Evolutionary conservation across 2,329 filamentous ascomycete species (phyloP), one percentile per base, ranked within the genome.

Genomic region (Endocalyx cinctus): DNA sequence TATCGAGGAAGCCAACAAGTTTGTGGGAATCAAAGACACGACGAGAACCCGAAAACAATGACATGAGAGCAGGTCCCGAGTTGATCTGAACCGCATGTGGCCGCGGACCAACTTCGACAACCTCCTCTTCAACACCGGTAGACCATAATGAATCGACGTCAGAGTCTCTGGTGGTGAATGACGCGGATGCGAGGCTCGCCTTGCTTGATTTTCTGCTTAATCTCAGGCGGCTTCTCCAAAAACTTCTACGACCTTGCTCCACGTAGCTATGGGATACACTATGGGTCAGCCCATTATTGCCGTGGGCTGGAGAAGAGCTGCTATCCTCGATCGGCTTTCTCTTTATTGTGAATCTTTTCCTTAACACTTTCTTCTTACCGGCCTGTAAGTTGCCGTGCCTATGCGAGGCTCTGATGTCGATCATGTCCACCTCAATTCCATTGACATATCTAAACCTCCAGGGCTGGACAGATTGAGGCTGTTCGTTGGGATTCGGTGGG

Each of bases 361-460:
- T 42, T 14, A 43, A 12, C 4, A 41, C 11, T 11, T 33, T 47
- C 17, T 37, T 45, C 30, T 42, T 46, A n/a, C 34, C 27, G 17
- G 41, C 34, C 32, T 47, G 42, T 26, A 47, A 19, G 17, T 47
- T 47, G 2, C 44, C 44, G 13, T 47, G 44, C 5, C 44, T 38
- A 37, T 48, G 46, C 6, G 44, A 39, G 5, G 44, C 27, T 26
- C 43, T 38, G 17, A 48, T 33, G 17, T 48, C 46, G 10, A 47
- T 37, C 44, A 48, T 48, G 22, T 45, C 39, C 13, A 48, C 34
- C 14, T 46, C 34, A n/a, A 48, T 48, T 8, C 46, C 46, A 25
- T 47, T 48, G n/a, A 15, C 39, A 22, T 48, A 48, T 25, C 34
- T 39, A 20, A 48, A 47, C 3, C 32, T 42, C 46, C 46, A 48